Percentiles rank a stretch among this genome's conserved stretches.
phyloP scores from a whole-genome alignment of 1,284 basidiomycete species.

The Apiotrichum siamense region DNA sequence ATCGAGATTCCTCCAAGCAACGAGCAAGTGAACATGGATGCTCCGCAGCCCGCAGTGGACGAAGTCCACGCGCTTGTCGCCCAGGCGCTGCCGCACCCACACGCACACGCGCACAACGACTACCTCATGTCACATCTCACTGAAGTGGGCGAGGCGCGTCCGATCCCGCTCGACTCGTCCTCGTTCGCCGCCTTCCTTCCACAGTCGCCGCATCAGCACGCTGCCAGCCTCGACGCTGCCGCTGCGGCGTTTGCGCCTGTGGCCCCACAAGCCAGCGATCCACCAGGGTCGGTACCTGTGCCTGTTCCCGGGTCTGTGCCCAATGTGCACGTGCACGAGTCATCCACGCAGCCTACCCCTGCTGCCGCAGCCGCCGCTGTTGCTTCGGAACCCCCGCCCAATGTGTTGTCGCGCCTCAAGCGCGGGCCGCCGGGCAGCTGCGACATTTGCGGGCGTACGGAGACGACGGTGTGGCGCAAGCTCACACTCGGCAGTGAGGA shows the following conservation, averaged over 20 bases:
- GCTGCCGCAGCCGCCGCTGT: too few species aligned
- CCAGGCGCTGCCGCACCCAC: neutral
- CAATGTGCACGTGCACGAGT: too few species aligned
- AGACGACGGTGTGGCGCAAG: constrained; percentile 45
- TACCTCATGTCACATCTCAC: constrained; percentile 30
- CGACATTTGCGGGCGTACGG: constrained; percentile 40
- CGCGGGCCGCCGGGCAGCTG: constrained; percentile 41
- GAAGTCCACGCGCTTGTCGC: neutral
- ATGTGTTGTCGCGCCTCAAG: constrained; percentile 29
- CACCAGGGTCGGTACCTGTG: too few species aligned
- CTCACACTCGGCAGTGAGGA: constrained; percentile 28
- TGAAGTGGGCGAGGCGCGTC: constrained; percentile 2
- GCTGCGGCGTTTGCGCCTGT: neutral
- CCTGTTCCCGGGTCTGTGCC: too few species aligned
- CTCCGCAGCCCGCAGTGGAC: neutral
- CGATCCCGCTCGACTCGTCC: constrained; percentile 19
- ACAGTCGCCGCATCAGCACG: constrained; percentile 4
- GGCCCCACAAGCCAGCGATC: neutral
- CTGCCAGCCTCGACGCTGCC: neutral
- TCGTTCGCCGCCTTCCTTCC: constrained; percentile 33
- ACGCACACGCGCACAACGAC: constrained; percentile 25
- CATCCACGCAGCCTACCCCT: too few species aligned
- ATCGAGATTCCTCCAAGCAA: neutral
- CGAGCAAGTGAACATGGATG: neutral
- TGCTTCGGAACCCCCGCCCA: constrained; percentile 5